A percentile compares a stretch with the other conserved stretches of the same genome.
phyloP scores from a whole-genome alignment of 2,329 filamentous ascomycete genomes.

The Pseudogymnoascus sp. region DNA sequence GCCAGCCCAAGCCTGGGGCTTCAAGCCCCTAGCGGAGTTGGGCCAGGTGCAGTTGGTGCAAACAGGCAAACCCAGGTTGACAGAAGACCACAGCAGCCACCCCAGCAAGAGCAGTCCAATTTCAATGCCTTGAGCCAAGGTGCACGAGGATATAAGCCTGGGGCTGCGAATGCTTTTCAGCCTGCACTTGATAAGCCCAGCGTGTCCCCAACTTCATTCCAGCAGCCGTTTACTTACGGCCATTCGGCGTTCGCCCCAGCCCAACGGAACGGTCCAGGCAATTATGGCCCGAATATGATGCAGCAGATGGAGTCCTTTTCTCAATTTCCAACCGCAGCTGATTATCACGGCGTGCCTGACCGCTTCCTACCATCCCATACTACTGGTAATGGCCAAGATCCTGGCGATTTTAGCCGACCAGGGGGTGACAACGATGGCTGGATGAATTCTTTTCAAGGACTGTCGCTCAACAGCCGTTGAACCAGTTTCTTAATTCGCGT shows the following conservation, averaged over 20 bases:
- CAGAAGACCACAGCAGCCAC: conserved; percentile 32
- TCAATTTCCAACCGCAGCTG: conserved; percentile 33
- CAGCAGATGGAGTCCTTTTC: conserved; percentile 36
- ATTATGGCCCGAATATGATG: conserved; percentile 34
- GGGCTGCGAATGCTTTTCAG: conserved; percentile 37
- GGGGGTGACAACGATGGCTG: conserved; percentile 44
- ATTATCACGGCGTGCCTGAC: conserved; percentile 40
- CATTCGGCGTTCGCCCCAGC: conserved; percentile 38
- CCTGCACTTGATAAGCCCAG: conserved; percentile 34
- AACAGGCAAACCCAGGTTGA: conserved; percentile 34
- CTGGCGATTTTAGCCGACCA: conserved; percentile 36
- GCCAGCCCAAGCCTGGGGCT: conserved; percentile 68
- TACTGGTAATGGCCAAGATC: conserved; percentile 30
- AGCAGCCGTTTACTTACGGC: conserved; percentile 32
- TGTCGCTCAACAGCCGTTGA: conserved; percentile 53
- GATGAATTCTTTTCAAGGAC: conserved; percentile 57
- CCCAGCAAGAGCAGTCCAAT: conserved; percentile 21
- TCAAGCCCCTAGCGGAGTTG: conserved; percentile 59
- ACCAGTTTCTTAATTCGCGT: neutral
- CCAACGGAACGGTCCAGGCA: conserved; percentile 28
- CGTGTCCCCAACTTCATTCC: conserved; percentile 32
- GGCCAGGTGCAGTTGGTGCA: conserved; percentile 56
- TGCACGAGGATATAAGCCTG: conserved; percentile 27
- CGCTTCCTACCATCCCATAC: conserved; percentile 38
- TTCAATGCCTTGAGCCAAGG: conserved; percentile 19